A percentile compares a stretch with the other conserved stretches of the same genome.
Evolutionary conservation across 345 rosid genomes (phyloP).

Genomic region (Cardamine resedifolia): DNA sequence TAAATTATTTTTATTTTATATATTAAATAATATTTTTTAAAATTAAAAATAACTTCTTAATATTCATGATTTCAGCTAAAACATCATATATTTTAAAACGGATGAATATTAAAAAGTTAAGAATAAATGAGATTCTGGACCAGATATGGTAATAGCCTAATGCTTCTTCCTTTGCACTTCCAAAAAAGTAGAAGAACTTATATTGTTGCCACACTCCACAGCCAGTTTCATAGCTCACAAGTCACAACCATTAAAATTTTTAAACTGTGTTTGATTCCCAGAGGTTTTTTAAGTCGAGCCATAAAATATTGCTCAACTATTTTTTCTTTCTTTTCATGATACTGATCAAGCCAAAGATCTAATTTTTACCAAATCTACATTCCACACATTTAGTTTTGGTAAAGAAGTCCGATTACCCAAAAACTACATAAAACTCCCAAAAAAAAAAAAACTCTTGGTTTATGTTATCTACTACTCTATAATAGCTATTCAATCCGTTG

Average conservation of each 20-base stretch:
- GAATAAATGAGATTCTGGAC: slow-evolving; percentile 5
- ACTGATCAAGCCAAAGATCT: neutral
- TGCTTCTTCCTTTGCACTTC: neutral
- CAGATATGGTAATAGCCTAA: slow-evolving; percentile 3
- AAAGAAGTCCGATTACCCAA: neutral
- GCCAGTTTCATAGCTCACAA: neutral
- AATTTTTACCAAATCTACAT: neutral
- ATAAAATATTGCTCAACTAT: neutral
- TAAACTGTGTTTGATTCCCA: neutral
- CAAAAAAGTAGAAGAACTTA: slow-evolving; percentile 4
- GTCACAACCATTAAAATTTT: neutral
- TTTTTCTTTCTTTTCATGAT: neutral
- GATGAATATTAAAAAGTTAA: neutral
- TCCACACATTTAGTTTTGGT: neutral
- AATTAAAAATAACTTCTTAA: too few species aligned
- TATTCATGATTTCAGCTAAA: too few species aligned
- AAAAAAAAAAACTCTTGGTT: neutral
- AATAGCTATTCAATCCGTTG: neutral
- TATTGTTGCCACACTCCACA: neutral
- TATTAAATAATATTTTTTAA: too few species aligned
- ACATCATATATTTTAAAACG: too few species aligned
- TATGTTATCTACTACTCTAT: neutral
- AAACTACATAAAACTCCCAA: neutral
- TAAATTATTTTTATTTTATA: too few species aligned
- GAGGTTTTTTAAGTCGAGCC: neutral